These are phyloP conservation scores for Conidiobolus incongruus DNA, from an alignment of 371 early-diverging fungal species.

Conservation along the genomic window DNA sequence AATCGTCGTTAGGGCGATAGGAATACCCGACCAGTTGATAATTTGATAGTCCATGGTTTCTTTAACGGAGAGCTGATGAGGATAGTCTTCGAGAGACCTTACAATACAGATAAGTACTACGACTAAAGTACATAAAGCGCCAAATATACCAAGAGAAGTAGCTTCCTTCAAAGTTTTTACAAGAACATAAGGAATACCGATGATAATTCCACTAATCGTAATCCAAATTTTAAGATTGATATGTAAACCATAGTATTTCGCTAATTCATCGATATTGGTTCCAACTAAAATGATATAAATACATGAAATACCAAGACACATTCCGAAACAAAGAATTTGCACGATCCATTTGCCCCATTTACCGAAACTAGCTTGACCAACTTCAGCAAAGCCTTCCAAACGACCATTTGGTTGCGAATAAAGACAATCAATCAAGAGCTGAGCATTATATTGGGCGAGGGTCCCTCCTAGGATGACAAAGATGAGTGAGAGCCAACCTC, in stretches of 20 bases:
- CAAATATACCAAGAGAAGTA: slow-evolving; percentile 15
- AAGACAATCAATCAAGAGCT: neutral
- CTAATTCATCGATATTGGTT: slow-evolving; percentile 12
- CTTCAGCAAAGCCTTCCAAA: neutral
- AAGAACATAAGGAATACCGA: slow-evolving; percentile 41
- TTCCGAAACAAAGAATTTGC: neutral
- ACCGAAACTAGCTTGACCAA: neutral
- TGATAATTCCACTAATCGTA: slow-evolving; percentile 26
- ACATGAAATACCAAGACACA: slow-evolving; percentile 26
- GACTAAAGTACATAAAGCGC: neutral
- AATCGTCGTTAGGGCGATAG: slow-evolving; percentile 20
- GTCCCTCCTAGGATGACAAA: neutral
- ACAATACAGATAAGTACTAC: neutral
- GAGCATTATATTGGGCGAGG: neutral
- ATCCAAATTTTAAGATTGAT: slow-evolving; percentile 18
- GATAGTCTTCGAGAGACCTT: neutral
- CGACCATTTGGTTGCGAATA: neutral
- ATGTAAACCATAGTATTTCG: neutral
- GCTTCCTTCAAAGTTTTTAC: slow-evolving; percentile 51
- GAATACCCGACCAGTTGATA: neutral
- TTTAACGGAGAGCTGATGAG: neutral
- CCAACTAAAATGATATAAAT: slow-evolving; percentile 57
- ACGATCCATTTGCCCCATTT: neutral
- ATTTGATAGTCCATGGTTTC: neutral
- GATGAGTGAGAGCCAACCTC: neutral